These are phyloP conservation scores for Mucor saturninus DNA, from an alignment of 371 early-diverging fungal species.

Conservation along the genomic window DNA sequence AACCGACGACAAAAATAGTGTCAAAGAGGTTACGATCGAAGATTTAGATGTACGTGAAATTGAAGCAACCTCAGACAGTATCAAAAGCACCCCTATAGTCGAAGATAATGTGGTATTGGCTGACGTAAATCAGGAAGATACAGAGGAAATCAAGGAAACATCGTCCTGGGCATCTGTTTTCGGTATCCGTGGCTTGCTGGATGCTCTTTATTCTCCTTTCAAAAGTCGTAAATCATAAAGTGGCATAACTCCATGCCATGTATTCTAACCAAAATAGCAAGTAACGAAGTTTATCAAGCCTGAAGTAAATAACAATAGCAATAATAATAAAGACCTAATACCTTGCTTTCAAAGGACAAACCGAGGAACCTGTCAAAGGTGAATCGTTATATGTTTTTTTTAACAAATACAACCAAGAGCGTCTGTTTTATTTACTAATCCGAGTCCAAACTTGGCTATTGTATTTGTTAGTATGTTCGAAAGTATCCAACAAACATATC, in stretches of 20 bases:
- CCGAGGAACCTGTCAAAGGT: too few species aligned
- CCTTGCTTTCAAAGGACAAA: too few species aligned
- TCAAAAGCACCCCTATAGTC: too few species aligned
- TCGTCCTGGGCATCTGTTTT: slow-evolving; percentile 16
- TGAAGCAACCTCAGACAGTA: not conserved
- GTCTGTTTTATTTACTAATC: too few species aligned
- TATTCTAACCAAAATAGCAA: not conserved
- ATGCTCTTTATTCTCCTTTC: slow-evolving; percentile 20
- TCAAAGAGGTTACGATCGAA: slow-evolving; percentile 2
- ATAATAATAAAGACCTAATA: too few species aligned
- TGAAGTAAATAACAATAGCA: too few species aligned
- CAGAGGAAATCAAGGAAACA: not conserved
- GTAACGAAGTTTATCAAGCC: too few species aligned
- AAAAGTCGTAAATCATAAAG: slow-evolving; percentile 12
- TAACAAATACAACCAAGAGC: too few species aligned
- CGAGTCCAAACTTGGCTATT: too few species aligned
- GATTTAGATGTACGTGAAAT: not conserved
- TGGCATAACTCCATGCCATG: not conserved
- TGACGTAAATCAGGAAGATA: not conserved
- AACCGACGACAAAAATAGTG: not conserved
- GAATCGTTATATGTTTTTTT: too few species aligned
- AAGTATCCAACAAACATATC: too few species aligned
- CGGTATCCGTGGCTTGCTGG: slow-evolving; percentile 14
- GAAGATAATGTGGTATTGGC: not conserved
- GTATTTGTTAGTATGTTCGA: too few species aligned